phyloP scores from a whole-genome alignment of 140 eudicot species.

The Flaveria floridana region DNA sequence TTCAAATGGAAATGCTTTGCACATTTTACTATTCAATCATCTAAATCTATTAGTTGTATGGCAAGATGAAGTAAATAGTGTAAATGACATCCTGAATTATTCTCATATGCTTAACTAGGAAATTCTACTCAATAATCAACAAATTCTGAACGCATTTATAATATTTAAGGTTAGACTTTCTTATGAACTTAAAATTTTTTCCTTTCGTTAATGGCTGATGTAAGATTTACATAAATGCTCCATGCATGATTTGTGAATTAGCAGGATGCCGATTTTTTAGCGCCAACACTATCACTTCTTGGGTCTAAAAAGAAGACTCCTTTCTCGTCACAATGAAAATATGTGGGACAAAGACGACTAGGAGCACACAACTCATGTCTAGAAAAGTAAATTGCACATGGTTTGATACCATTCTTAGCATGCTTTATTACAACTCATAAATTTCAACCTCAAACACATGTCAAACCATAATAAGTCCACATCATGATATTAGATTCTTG shows the following conservation, averaged over 20 bases:
- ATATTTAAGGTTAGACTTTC: neutral
- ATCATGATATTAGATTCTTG: conserved; percentile 21
- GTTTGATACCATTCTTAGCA: conserved; percentile 29
- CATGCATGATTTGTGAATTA: neutral
- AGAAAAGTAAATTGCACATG: conserved; percentile 23
- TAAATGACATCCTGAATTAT: neutral
- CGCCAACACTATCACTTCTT: neutral
- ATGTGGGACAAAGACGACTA: conserved; percentile 33
- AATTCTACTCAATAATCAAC: neutral
- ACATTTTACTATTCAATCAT: neutral
- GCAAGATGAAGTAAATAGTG: neutral
- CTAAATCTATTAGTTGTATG: neutral
- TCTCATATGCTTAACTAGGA: too few relatives aligned
- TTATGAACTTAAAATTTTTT: neutral
- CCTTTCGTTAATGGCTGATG: neutral
- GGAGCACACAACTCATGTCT: conserved; percentile 25
- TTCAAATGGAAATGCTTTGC: neutral
- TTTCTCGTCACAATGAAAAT: conserved; percentile 11
- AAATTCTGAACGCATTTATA: neutral
- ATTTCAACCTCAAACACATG: conserved; percentile 16
- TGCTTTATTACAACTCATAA: conserved; percentile 33
- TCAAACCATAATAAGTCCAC: conserved; percentile 25
- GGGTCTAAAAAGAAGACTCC: neutral
- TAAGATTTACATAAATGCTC: neutral
- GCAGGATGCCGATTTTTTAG: neutral